These are phyloP conservation scores for Ballota nigra DNA, from an alignment of 257 asterid species.

Conservation along the genomic window DNA sequence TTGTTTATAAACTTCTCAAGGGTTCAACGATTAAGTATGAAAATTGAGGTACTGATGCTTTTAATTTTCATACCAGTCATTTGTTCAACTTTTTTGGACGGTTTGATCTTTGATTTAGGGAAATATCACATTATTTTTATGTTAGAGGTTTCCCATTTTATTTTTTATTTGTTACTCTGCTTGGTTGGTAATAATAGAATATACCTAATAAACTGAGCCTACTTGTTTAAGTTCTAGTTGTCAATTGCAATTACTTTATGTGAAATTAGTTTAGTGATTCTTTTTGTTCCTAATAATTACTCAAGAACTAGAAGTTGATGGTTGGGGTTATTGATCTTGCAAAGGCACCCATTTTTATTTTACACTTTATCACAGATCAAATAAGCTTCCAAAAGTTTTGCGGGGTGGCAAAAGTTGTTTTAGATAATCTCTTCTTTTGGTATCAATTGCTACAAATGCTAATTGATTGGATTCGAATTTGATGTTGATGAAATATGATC, in stretches of 20 bases:
- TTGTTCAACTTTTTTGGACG: background rate
- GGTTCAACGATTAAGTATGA: background rate
- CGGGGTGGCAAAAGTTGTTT: background rate
- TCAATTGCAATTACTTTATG: background rate
- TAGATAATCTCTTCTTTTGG: background rate
- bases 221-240: background rate
- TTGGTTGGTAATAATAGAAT: background rate
- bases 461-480: background rate
- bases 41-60: background rate
- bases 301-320: too few relatives aligned
- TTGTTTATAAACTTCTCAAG: background rate
- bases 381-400: background rate
- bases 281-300: background rate
- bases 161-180: background rate
- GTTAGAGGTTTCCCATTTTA: background rate
- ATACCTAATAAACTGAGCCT: constrained; percentile 3
- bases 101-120: constrained; percentile 2
- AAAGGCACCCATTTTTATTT: background rate
- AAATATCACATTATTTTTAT: background rate
- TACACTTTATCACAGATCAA: constrained; percentile 1
- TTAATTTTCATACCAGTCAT: background rate
- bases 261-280: background rate
- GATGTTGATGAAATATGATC: background rate
- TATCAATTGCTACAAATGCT: constrained; percentile 1
- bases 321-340: constrained; percentile 1